These are phyloP conservation scores for Immersiella caudata DNA, from an alignment of 495 filamentous ascomycete species.

Conservation along the genomic window DNA sequence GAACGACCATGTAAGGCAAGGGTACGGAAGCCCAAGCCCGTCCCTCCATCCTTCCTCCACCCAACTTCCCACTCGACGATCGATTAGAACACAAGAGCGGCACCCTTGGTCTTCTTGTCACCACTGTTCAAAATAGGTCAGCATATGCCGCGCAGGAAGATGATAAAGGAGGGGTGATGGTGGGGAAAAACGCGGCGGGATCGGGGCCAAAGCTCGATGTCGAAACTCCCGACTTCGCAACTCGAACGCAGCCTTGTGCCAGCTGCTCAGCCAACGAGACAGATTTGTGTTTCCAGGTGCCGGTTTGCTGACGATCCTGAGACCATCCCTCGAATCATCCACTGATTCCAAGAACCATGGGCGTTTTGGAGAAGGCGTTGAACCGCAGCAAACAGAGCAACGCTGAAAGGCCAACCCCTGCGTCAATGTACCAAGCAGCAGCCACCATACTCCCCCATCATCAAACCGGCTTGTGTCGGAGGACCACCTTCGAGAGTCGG, in stretches of 20 bases:
- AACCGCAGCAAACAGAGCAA: not conserved
- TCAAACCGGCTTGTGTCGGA: not conserved
- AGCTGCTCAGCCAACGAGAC: too few species aligned
- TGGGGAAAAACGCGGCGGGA: not conserved
- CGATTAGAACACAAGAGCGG: slow-evolving; percentile 94
- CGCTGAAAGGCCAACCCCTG: not conserved
- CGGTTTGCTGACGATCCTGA: too few species aligned
- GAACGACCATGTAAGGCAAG: slow-evolving; percentile 36
- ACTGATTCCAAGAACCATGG: not conserved
- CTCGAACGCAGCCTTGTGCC: too few species aligned
- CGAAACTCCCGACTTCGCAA: not conserved
- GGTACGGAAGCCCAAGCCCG: slow-evolving; percentile 36
- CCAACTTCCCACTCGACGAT: slow-evolving; percentile 26
- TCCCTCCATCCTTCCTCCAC: slow-evolving; percentile 31
- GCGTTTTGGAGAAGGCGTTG: not conserved
- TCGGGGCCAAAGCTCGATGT: not conserved
- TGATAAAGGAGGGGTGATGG: not conserved
- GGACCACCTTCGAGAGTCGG: not conserved
- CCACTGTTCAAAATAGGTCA: slow-evolving; percentile 64
- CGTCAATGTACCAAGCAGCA: not conserved
- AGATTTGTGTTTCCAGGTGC: too few species aligned
- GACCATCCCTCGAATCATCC: too few species aligned
- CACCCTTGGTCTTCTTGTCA: slow-evolving; percentile 99
- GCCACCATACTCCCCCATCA: not conserved
- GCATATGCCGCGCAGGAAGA: slow-evolving; percentile 28